A percentile compares a stretch with the other conserved stretches of the same genome.
Evolutionary conservation across 257 asterid species (phyloP).

Genomic region (Handroanthus guayacan): DNA sequence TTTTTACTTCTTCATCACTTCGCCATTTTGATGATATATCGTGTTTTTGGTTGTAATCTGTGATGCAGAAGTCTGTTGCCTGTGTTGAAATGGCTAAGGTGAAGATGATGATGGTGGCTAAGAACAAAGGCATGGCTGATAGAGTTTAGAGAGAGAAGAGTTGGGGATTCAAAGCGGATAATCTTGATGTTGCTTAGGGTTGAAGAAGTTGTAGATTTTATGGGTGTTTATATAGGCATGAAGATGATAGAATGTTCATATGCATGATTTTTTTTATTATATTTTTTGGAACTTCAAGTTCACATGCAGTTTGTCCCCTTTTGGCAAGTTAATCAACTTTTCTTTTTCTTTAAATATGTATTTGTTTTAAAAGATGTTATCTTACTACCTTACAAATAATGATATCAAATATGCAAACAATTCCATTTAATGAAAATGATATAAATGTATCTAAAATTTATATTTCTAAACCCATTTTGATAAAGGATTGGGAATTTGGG

Average conservation of each 20-base stretch:
- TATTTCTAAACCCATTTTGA: no score
- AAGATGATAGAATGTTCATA: not conserved
- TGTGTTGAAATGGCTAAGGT: slow-evolving; percentile 44
- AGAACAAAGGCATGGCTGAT: slow-evolving; percentile 58
- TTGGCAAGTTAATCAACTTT: not conserved
- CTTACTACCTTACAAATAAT: no score
- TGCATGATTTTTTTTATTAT: not conserved
- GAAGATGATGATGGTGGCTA: slow-evolving; percentile 42
- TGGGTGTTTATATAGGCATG: slow-evolving; percentile 39
- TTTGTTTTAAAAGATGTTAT: no score
- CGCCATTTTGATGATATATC: slow-evolving; percentile 5
- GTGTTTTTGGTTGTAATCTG: slow-evolving; percentile 31
- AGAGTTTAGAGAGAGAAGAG: not conserved
- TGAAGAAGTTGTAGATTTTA: slow-evolving; percentile 38
- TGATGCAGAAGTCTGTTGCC: slow-evolving; percentile 41
- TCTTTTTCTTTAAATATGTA: no score
- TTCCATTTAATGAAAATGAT: no score
- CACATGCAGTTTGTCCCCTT: not conserved
- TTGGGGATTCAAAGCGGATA: not conserved
- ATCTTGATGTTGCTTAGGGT: slow-evolving; percentile 41
- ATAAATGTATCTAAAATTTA: no score
- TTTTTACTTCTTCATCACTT: slow-evolving; percentile 51
- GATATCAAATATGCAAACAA: no score
- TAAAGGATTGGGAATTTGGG: no score
- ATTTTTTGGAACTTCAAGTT: not conserved